A percentile compares a stretch with the other conserved stretches of the same genome.
These are phyloP conservation scores for Geranium rotundifolium DNA, from an alignment of 345 rosid genomes.

Conservation along the genomic window DNA sequence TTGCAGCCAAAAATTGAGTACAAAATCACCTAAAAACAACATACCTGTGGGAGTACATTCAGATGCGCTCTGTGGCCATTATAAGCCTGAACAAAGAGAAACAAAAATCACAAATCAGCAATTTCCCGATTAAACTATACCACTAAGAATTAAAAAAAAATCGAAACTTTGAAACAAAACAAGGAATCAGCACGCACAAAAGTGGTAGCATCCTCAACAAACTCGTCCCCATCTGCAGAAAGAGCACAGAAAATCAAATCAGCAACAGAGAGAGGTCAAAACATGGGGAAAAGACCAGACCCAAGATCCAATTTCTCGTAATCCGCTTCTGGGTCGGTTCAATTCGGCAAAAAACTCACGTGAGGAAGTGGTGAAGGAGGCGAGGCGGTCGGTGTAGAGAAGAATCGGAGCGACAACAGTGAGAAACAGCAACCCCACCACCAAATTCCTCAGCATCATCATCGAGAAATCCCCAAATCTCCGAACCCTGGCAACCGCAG, in stretches of 20 bases:
- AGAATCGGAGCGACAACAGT: constrained; percentile 76
- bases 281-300: background rate
- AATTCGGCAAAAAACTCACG: constrained; percentile 13
- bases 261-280: background rate
- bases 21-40: background rate
- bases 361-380: constrained; percentile 38
- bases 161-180: background rate
- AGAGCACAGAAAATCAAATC: constrained; percentile 3
- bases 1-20: background rate
- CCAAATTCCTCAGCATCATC: constrained; percentile 62
- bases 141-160: background rate
- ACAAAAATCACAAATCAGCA: constrained; percentile 5
- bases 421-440: constrained; percentile 44
- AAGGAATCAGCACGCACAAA: constrained; percentile 32
- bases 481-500: no score
- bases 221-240: constrained; percentile 51
- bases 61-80: constrained; percentile 43
- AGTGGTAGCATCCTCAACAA: constrained; percentile 57
- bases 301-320: background rate
- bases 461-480: no score
- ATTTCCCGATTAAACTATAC: background rate
- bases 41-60: constrained; percentile 68
- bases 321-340: no score
- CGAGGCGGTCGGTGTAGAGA: constrained; percentile 48
- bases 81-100: constrained; percentile 30